Evolutionary conservation across 2,329 filamentous ascomycete genomes (phyloP).

Genomic region (Curvularia sp.): DNA sequence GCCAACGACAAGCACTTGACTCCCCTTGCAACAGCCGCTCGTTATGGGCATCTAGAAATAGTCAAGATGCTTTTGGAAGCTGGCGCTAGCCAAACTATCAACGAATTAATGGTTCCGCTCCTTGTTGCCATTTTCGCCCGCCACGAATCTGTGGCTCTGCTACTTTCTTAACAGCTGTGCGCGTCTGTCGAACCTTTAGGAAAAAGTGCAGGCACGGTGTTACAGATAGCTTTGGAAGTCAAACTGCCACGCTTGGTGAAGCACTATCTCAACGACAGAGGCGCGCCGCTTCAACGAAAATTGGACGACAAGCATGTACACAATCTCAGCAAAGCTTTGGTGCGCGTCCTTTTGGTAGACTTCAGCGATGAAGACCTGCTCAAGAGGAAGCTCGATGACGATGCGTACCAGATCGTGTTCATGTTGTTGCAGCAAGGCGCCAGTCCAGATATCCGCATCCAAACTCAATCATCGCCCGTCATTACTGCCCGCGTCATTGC

Average conservation of each 20-base stretch:
- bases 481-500: slow-evolving; percentile 16
- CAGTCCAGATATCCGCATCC: slow-evolving; percentile 17
- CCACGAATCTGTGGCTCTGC: slow-evolving; percentile 21
- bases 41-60: slow-evolving; percentile 18
- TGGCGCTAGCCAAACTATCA: slow-evolving; percentile 20
- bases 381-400: slow-evolving; percentile 22
- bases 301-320: slow-evolving; percentile 7
- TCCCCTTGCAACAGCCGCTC: slow-evolving; percentile 19
- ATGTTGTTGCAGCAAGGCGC: slow-evolving; percentile 22
- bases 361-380: slow-evolving; percentile 7
- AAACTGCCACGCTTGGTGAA: slow-evolving; percentile 19
- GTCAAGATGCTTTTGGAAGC: slow-evolving; percentile 18
- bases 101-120: slow-evolving; percentile 14
- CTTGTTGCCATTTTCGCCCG: slow-evolving; percentile 11
- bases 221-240: slow-evolving; percentile 20
- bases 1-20: slow-evolving; percentile 13
- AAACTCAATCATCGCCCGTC: slow-evolving; percentile 1
- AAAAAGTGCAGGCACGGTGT: slow-evolving; percentile 9
- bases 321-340: slow-evolving; percentile 16
- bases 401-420: slow-evolving; percentile 24
- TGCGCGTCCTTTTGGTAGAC: slow-evolving; percentile 8
- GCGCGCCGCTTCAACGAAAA: slow-evolving; percentile 1
- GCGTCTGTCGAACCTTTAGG: slow-evolving; percentile 2
- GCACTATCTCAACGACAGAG: slow-evolving; percentile 17
- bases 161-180: slow-evolving; percentile 20